Conservation (phyloP, 805 yeast species). For the Sungouiozyma intestinalis region DNA sequence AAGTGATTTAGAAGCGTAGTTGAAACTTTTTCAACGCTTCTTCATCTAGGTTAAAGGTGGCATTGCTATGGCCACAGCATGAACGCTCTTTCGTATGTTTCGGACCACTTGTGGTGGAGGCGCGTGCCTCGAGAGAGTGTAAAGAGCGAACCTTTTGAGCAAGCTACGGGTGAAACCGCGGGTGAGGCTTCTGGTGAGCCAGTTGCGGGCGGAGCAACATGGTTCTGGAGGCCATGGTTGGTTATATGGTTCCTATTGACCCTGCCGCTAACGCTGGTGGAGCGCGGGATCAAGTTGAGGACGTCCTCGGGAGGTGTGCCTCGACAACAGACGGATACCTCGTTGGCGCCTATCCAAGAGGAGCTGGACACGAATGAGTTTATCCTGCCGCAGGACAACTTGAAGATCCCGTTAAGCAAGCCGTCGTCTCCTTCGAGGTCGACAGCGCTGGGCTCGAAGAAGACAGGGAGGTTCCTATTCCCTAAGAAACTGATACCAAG, state of each 20-base stretch:
- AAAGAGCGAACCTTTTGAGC: too few relatives aligned
- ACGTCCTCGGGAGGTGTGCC: conserved; percentile 3
- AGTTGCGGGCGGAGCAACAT: neutral
- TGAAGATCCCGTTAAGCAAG: conserved; percentile 24
- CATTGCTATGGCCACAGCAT: neutral
- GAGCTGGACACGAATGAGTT: conserved; percentile 23
- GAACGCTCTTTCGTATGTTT: neutral
- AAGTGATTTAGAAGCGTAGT: too few relatives aligned
- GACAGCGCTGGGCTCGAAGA: conserved; percentile 20
- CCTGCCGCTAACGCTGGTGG: conserved; percentile 43
- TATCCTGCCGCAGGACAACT: conserved; percentile 20
- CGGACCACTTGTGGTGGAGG: neutral
- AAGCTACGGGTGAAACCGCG: too few relatives aligned
- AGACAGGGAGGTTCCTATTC: conserved; percentile 33
- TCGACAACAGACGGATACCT: neutral
- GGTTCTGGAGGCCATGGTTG: conserved; percentile 43
- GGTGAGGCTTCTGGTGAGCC: neutral
- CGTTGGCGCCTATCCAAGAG: conserved; percentile 12
- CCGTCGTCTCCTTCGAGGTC: conserved; percentile 6
- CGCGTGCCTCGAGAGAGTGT: neutral
- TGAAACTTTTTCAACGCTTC: neutral
- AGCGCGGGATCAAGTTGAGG: conserved; percentile 15
- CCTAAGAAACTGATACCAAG: conserved; percentile 35
- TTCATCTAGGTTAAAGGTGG: neutral
- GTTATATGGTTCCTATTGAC: conserved; percentile 42